Base-by-base conservation (phyloP, 257 asterid species). In the Parsonsia alboflavescens region DNA sequence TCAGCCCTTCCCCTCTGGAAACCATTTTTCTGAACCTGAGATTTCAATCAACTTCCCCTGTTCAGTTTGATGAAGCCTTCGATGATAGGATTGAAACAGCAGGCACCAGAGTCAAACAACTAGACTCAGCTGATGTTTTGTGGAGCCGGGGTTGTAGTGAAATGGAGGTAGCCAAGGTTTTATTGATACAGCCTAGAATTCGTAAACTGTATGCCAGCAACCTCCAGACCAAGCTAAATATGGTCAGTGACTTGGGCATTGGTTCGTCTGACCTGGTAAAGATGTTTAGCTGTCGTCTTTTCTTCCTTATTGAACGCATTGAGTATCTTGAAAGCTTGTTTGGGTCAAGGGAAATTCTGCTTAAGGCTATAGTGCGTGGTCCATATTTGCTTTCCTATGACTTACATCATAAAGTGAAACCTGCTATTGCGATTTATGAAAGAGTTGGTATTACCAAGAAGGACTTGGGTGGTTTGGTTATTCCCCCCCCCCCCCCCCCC, bases 361-460 rank as follows among this genome's bases (percentile, higher is more conserved):
- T 82, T 64, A 90, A 87, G 84, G 91, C 96, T 58, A 68, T 92
- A 56, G 84, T 88, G 77, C 84, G 90, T 28, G 88, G 90, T 78
- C 96, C 96, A 57, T 90, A 96, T 57, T 81, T 92, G 36, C 93
- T 90, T 24, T 87, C 85, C 41, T 90, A 90, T 65, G 96, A 92
- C 81, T 81, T 92, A 62, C 84, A 81, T 73, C 85, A 86, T 21
- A 86, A 78, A 76, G 78, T 90, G 63, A 87, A 82, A 76, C 96
- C 95, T 22, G 86, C 82, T 41, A 72, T 92, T 70, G 79, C 88
- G 59, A 78, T 85, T 30, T 92, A 84, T 42, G 90, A 89, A 70
- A 80, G 85, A 11, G 44, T 87, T 77, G 97, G 97, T 72, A 83
- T 92, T 72, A 81, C 86, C 79, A 84, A 64, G 81, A 46, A 30